A percentile compares a stretch with the other conserved stretches of the same genome.
Conservation (phyloP, 2,329 filamentous ascomycete species). For the Gnomoniopsis smithogilvyi region DNA sequence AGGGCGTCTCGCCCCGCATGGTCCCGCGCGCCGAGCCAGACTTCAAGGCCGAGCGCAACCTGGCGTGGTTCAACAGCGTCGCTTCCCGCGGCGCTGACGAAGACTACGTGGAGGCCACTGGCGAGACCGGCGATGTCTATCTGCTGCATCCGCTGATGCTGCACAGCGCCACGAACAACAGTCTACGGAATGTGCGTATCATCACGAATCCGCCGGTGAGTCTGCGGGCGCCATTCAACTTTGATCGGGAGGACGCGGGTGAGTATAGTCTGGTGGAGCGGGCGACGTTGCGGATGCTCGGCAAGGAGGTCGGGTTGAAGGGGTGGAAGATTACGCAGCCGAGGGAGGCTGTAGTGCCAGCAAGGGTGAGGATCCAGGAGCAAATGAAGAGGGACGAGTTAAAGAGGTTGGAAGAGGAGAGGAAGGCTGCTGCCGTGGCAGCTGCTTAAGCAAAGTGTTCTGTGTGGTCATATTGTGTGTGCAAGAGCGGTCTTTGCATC, state of each 20-base stretch:
- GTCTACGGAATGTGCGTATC: constrained; percentile 36
- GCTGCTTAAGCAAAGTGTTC: neutral
- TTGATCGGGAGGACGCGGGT: constrained; percentile 40
- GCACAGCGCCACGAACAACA: constrained; percentile 51
- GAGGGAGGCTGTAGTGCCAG: constrained; percentile 48
- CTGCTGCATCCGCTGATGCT: constrained; percentile 60
- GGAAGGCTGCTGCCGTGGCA: neutral
- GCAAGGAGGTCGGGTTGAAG: constrained; percentile 37
- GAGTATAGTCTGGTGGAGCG: constrained; percentile 54
- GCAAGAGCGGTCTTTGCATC: neutral
- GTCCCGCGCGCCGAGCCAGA: constrained; percentile 47
- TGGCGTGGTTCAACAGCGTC: constrained; percentile 42
- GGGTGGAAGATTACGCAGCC: constrained; percentile 50
- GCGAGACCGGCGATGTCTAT: constrained; percentile 53
- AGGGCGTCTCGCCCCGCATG: constrained; percentile 66
- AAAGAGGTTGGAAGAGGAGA: constrained; percentile 36
- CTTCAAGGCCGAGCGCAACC: constrained; percentile 38
- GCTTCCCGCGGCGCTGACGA: constrained; percentile 32
- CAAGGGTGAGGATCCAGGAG: constrained; percentile 44
- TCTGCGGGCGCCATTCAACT: constrained; percentile 48
- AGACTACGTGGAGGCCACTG: constrained; percentile 52
- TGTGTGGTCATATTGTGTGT: no score
- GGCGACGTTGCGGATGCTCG: constrained; percentile 49
- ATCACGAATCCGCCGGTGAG: constrained; percentile 57
- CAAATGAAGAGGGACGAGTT: constrained; percentile 49